A percentile compares a stretch with the other conserved stretches of the same genome.
phyloP scores from a whole-genome alignment of 768 basidiomycete species.

The Fomitopsis pulvina region DNA sequence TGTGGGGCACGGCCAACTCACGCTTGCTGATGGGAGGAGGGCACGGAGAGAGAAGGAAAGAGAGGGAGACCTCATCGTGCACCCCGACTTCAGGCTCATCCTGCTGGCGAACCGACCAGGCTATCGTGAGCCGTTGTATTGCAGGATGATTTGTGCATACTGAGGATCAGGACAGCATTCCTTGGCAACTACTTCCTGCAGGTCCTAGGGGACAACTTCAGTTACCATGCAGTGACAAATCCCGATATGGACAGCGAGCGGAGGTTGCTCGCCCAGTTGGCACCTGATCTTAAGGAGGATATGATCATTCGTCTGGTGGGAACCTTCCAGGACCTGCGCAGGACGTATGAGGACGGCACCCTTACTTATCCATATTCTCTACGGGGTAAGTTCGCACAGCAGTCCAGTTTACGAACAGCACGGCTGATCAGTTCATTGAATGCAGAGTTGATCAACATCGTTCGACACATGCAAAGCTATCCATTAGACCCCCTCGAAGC shows the following conservation, averaged over 20 bases:
- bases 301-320: conserved; percentile 50
- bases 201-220: conserved; percentile 65
- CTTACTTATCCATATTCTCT: conserved; percentile 65
- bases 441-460: conserved; percentile 58
- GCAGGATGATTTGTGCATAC: neutral
- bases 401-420: neutral
- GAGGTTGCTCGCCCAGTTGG: conserved; percentile 51
- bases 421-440: neutral
- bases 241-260: conserved; percentile 63
- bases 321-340: conserved; percentile 57
- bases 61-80: conserved; percentile 51
- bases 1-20: conserved; percentile 58
- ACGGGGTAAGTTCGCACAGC: conserved; percentile 36
- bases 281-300: conserved; percentile 51
- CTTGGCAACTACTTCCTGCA: conserved; percentile 69
- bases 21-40: conserved; percentile 55
- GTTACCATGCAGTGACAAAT: conserved; percentile 57
- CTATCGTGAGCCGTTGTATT: conserved; percentile 43
- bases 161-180: conserved; percentile 39
- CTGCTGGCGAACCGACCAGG: conserved; percentile 63
- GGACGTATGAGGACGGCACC: conserved; percentile 48
- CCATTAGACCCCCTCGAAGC: conserved; percentile 52
- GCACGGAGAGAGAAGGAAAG: conserved; percentile 41
- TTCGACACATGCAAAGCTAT: conserved; percentile 56
- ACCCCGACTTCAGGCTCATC: conserved; percentile 57